Conservation (phyloP, 2,329 filamentous ascomycete genomes). For the Exophiala sideris region DNA sequence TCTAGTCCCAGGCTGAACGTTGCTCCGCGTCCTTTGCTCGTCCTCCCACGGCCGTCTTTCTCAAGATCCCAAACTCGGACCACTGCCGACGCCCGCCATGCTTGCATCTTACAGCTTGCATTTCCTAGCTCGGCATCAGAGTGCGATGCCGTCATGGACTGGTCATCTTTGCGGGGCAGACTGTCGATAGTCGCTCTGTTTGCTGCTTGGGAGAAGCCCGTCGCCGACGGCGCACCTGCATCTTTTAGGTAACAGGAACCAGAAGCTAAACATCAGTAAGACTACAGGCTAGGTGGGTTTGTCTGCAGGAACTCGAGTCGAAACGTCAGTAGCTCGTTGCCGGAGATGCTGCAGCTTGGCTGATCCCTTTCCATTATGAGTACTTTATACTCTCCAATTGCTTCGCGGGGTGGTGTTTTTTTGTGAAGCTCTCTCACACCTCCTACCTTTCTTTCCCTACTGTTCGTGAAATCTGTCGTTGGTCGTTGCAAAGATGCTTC, state of each 20-base stretch:
- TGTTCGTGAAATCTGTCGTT: neutral
- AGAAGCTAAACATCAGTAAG: neutral
- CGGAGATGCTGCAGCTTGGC: constrained; percentile 5
- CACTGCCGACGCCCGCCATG: neutral
- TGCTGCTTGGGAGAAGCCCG: constrained; percentile 4
- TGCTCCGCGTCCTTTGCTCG: neutral
- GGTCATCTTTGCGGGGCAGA: neutral
- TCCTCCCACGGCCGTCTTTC: neutral
- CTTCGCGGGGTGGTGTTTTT: neutral
- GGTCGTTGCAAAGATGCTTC: constrained; percentile 20
- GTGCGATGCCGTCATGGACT: constrained; percentile 1
- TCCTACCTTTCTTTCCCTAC: neutral
- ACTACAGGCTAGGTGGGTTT: neutral
- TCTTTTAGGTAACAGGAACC: constrained; percentile 20
- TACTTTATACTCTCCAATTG: neutral
- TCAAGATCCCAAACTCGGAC: too few species aligned
- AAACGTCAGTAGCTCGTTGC: neutral
- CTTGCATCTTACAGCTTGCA: neutral
- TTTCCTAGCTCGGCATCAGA: neutral
- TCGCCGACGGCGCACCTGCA: neutral
- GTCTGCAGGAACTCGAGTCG: constrained; percentile 15
- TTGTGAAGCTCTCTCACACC: neutral
- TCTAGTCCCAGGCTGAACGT: too few species aligned
- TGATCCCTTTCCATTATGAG: constrained; percentile 9
- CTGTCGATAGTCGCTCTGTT: neutral